These are phyloP conservation scores for Yamadazyma akitaensis DNA, from an alignment of 805 yeast genomes.

Conservation along the genomic window DNA sequence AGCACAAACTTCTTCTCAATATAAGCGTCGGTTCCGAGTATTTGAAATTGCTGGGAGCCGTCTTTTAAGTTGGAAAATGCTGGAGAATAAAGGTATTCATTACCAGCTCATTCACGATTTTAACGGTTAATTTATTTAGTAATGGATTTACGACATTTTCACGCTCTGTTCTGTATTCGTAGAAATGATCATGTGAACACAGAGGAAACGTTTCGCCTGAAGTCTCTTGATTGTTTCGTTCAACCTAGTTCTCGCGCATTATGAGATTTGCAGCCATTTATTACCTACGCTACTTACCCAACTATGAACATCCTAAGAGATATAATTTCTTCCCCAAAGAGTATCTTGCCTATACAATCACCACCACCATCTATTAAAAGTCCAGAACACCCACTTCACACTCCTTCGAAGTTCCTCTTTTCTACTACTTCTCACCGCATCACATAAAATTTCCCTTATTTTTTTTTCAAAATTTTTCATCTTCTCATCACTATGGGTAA, in stretches of 20 bases:
- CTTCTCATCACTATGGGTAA: slow-evolving; percentile 67
- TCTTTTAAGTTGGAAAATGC: slow-evolving; percentile 38
- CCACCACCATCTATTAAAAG: background rate
- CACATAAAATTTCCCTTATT: background rate
- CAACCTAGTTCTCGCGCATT: background rate
- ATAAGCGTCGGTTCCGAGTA: slow-evolving; percentile 31
- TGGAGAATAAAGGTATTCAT: slow-evolving; percentile 27
- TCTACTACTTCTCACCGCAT: background rate
- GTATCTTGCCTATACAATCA: background rate
- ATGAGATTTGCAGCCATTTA: background rate
- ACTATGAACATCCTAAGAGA: no score
- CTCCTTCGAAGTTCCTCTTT: background rate
- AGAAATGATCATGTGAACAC: no score
- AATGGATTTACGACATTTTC: background rate
- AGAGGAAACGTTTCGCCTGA: background rate
- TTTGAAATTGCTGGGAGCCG: slow-evolving; percentile 26
- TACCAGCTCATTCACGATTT: slow-evolving; percentile 22
- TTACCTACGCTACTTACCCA: no score
- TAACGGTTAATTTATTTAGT: background rate
- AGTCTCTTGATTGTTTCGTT: no score
- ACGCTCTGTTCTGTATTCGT: background rate
- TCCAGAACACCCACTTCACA: background rate
- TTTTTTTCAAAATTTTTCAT: slow-evolving; percentile 1
- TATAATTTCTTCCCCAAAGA: no score
- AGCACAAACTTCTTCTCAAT: slow-evolving; percentile 28